Evolutionary conservation across 2,329 filamentous ascomycete genomes (phyloP).

Genomic region (Sarocladium brachiariae): DNA sequence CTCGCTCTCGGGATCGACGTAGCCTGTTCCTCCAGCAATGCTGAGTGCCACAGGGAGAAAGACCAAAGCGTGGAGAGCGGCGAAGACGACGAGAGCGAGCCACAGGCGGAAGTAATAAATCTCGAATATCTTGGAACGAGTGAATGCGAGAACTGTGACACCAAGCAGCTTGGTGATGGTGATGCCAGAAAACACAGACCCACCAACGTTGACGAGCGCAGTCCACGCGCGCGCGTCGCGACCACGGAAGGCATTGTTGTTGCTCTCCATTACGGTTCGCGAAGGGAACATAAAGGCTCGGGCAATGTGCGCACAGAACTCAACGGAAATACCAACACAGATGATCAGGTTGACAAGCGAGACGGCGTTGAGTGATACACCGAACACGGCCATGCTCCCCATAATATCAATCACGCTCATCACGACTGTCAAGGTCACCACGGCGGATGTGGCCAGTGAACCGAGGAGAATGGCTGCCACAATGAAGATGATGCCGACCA

Average conservation of each 20-base stretch:
- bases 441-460: slow-evolving; percentile 70
- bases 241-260: slow-evolving; percentile 69
- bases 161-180: slow-evolving; percentile 93
- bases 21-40: slow-evolving; percentile 78
- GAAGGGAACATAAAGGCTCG: slow-evolving; percentile 94
- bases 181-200: slow-evolving; percentile 91
- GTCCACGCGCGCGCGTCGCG: slow-evolving; percentile 86
- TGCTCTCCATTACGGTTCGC: slow-evolving; percentile 68
- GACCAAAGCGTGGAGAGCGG: slow-evolving; percentile 79
- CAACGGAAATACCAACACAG: slow-evolving; percentile 90
- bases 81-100: slow-evolving; percentile 85
- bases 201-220: slow-evolving; percentile 88
- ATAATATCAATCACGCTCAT: slow-evolving; percentile 96
- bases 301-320: slow-evolving; percentile 96
- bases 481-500: slow-evolving; percentile 76
- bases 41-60: slow-evolving; percentile 88
- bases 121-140: slow-evolving; percentile 96
- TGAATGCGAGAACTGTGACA: slow-evolving; percentile 88
- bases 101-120: slow-evolving; percentile 99
- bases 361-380: slow-evolving; percentile 89
- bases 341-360: slow-evolving; percentile 95
- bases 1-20: slow-evolving; percentile 79
- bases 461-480: slow-evolving; percentile 77
- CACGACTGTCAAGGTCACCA: slow-evolving; percentile 78
- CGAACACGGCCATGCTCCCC: slow-evolving; percentile 83